Base-by-base conservation (phyloP, 495 filamentous ascomycete genomes). In the Cairneyella variabilis region DNA sequence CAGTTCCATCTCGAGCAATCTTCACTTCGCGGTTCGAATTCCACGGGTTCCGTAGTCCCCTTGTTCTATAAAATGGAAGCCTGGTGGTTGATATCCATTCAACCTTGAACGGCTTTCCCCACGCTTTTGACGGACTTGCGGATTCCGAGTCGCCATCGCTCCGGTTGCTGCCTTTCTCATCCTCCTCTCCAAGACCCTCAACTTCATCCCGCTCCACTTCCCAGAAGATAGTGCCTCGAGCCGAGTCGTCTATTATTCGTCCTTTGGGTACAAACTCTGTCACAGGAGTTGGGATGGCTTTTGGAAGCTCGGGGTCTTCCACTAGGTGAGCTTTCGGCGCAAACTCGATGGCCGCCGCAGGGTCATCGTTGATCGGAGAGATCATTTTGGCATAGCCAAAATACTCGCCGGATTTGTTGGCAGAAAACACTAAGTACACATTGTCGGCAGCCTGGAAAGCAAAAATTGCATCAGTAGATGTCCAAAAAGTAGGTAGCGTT, bases 321-420 rank as follows among this genome's bases (percentile, higher is more conserved):
- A 79, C 71, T 22, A 78, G 69, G 48, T 80, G 79, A 3, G 74
- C 73, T 54, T 78, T 76, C 2, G 80, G 76, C 0, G 80, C 74
- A 64, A 83, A 85, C 58, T 85, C 76, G 45, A 89, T 80, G 0
- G 83, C 76, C 2, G 85, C 79, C 2, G 78, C 76, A 23, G 84
- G 79, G 60, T 92, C 84, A 48, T 91, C 82, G 60, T 79, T 81
- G 66, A 97, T 96, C 7, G 81, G 76, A 43, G 93, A 97, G 16
- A 76, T 75, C 93, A 97, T 98, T 36, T 89, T 83, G 12, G 91
- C 93, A 58, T 95, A 96, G 21, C 93, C 93, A 67, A 93, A 97
- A 61, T 97, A 98, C 68, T 97, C 93, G 17, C 93, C 93, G 0
- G 93, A 97, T 62, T 97, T 97, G 70, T 97, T 98, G 11, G 91